These are phyloP conservation scores for Sungouiozyma intestinalis DNA, from an alignment of 805 yeast genomes.

Conservation along the genomic window DNA sequence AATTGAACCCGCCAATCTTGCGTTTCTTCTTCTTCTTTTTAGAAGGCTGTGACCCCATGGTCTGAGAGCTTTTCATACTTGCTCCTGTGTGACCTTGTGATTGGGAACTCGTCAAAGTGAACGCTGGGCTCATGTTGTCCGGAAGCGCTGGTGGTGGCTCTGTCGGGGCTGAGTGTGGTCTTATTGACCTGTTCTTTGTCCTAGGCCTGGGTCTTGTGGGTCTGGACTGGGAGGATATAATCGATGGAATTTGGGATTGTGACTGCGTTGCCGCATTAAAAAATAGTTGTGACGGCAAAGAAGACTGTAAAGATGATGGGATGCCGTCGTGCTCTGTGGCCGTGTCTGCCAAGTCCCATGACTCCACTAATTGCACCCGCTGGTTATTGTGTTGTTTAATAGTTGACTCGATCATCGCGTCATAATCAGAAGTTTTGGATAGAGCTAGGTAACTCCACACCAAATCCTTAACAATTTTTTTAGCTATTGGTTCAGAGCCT, in stretches of 20 bases:
- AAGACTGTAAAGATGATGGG: neutral
- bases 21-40: slow-evolving; percentile 36
- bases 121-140: slow-evolving; percentile 26
- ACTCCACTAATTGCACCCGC: slow-evolving; percentile 13
- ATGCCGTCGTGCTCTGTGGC: slow-evolving; percentile 6
- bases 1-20: slow-evolving; percentile 42
- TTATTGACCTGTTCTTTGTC: neutral
- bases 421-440: slow-evolving; percentile 5
- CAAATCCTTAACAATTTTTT: slow-evolving; percentile 13
- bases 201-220: neutral
- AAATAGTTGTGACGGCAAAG: neutral
- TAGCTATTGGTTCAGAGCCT: slow-evolving; percentile 11
- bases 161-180: neutral
- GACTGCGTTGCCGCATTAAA: slow-evolving; percentile 4
- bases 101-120: slow-evolving; percentile 17
- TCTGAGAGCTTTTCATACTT: slow-evolving; percentile 2
- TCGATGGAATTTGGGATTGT: slow-evolving; percentile 24
- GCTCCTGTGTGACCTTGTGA: slow-evolving; percentile 12
- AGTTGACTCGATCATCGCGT: slow-evolving; percentile 3
- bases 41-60: slow-evolving; percentile 5
- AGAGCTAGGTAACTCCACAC: slow-evolving; percentile 12
- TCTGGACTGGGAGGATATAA: slow-evolving; percentile 20
- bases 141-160: slow-evolving; percentile 11
- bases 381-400: slow-evolving; percentile 7
- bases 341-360: slow-evolving; percentile 15